Base-by-base conservation (phyloP, 768 basidiomycete species). In the Pisolithus tinctorius region DNA sequence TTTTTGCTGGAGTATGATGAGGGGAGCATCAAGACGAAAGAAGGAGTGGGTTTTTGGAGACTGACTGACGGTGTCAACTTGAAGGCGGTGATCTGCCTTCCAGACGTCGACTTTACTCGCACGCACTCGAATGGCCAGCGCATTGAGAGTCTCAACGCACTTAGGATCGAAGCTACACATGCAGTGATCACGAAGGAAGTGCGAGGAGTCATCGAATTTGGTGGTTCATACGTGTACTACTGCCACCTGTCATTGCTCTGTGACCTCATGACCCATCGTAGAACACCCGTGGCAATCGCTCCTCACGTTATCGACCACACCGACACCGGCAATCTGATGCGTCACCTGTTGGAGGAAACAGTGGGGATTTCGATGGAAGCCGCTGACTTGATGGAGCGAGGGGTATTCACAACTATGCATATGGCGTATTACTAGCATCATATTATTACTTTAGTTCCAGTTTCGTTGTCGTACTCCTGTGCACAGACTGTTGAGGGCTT, bases 191-290 rank as follows among this genome's bases (percentile, higher is more conserved):
- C 96, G 79, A 90, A 79, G 72, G 96, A 99, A 67, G 70, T 99
- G 44, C 86, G 95, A 55, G 80, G 84, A 51, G 96, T 98, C 65
- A 96, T 99, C 70, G 94, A 97, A 70, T 97, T 98, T 74, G 95
- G 97, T 64, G 95, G 95, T 77, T 97, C 95, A 16, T 96, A 97
- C 62, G 96, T 99, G 76, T 98, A 99, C 71, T 98, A 94, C 70
- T 83, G 96, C 50, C 96, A 99, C 70, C 79, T 98, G 45, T n/a
- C n/a, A n/a, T n/a, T n/a, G n/a, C n/a, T n/a, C n/a, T n/a, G n/a
- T n/a, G n/a, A n/a, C n/a, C n/a, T 98, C 50, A 99, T 99, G 96
- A 98, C 94, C 10, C 91, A 95, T 62, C 88, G 92, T 42, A 96
- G 96, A 26, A 66, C 79, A 3, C 78, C 98, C 45, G 97, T 97